A percentile compares a stretch with the other conserved stretches of the same genome.
Evolutionary conservation across 495 filamentous ascomycete species (phyloP).

Genomic region (Saxophila tyrrhenica): DNA sequence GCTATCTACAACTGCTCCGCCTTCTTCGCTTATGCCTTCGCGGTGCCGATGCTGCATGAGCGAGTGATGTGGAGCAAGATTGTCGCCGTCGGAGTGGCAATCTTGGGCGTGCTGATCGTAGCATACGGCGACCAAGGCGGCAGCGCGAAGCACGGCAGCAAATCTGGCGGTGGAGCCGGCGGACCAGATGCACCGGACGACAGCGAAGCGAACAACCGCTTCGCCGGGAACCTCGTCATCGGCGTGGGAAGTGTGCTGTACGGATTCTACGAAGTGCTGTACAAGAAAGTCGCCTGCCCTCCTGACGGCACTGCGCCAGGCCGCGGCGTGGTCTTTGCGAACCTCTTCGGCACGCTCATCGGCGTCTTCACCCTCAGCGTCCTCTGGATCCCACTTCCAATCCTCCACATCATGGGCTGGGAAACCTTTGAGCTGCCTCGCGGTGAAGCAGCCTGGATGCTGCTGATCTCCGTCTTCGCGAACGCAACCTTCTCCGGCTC

Average conservation of each 20-base stretch:
- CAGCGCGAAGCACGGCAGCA: conserved; percentile 38
- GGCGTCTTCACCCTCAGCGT: conserved; percentile 73
- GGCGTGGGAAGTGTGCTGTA: conserved; percentile 89
- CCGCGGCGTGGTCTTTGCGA: conserved; percentile 84
- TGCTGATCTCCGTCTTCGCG: conserved; percentile 66
- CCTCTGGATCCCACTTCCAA: conserved; percentile 82
- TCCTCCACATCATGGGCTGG: conserved; percentile 63
- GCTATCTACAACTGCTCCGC: conserved; percentile 99
- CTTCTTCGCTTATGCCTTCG: conserved; percentile 96
- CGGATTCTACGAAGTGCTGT: conserved; percentile 92
- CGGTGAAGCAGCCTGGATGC: conserved; percentile 64
- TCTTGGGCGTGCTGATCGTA: conserved; percentile 78
- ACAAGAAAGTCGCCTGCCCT: conserved; percentile 84
- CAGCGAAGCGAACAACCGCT: conserved; percentile 44
- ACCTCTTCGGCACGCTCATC: conserved; percentile 76
- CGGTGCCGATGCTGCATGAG: conserved; percentile 77
- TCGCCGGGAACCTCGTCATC: conserved; percentile 82
- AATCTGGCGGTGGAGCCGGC: conserved; percentile 39
- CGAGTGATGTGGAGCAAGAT: conserved; percentile 69
- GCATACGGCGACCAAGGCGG: conserved; percentile 65
- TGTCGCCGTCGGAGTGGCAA: conserved; percentile 71
- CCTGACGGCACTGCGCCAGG: conserved; percentile 73
- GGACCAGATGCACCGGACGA: conserved; percentile 33
- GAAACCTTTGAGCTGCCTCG: conserved; percentile 75
- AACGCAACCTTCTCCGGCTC: conserved; percentile 90